Percentiles rank a stretch among this genome's conserved stretches.
These are phyloP conservation scores for Cordyceps javanica DNA, from an alignment of 2,329 filamentous ascomycete genomes.

Conservation along the genomic window DNA sequence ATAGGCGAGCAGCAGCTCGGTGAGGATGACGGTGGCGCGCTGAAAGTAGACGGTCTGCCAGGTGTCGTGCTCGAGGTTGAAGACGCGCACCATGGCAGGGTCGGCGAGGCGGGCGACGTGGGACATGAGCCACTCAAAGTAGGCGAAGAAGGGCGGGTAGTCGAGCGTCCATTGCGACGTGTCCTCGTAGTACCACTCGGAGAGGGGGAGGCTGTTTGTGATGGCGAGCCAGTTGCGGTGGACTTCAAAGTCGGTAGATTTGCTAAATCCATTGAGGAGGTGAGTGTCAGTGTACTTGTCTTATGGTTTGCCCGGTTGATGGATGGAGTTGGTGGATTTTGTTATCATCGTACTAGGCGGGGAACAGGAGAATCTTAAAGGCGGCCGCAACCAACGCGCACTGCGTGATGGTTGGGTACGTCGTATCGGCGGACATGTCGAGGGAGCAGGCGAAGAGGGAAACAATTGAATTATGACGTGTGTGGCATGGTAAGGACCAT, in stretches of 20 bases:
- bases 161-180: constrained; percentile 99
- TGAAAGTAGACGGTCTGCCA: constrained; percentile 96
- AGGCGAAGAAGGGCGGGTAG: constrained; percentile 96
- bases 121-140: constrained; percentile 90
- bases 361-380: constrained; percentile 87
- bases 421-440: constrained; percentile 63
- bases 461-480: background rate
- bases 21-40: constrained; percentile 75
- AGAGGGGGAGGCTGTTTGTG: constrained; percentile 78
- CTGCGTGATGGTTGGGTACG: constrained; percentile 82
- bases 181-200: constrained; percentile 94
- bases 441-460: background rate
- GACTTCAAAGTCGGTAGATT: constrained; percentile 98
- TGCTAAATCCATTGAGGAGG: constrained; percentile 49
- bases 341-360: constrained; percentile 87
- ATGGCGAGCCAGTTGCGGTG: constrained; percentile 98
- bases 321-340: background rate
- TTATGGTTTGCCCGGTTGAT: background rate
- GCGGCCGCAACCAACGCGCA: constrained; percentile 80
- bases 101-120: constrained; percentile 73
- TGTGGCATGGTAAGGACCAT: constrained; percentile 1
- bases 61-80: constrained; percentile 78
- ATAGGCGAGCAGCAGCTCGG: constrained; percentile 77
- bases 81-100: constrained; percentile 72
- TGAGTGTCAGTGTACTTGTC: background rate